Conservation (phyloP, 371 early-diverging fungal genomes). For the Lichtheimia ornata region DNA sequence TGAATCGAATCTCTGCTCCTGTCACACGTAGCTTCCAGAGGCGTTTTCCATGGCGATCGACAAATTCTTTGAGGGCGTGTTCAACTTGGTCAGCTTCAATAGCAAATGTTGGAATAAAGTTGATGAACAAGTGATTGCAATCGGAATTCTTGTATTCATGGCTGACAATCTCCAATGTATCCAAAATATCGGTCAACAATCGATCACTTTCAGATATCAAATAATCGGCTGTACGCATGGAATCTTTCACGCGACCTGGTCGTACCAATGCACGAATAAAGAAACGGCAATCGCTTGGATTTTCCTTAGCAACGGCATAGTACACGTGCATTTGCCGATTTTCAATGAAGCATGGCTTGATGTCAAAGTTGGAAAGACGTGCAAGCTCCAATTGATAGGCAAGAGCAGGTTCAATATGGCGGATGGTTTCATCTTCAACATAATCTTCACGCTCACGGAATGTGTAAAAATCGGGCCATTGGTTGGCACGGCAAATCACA, state of each 20-base stretch:
- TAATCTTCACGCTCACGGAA: slow-evolving; percentile 90
- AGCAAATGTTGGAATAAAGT: slow-evolving; percentile 95
- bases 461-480: slow-evolving; percentile 92
- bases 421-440: slow-evolving; percentile 90
- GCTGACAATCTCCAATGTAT: slow-evolving; percentile 90
- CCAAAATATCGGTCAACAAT: slow-evolving; percentile 89
- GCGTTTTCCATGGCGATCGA: slow-evolving; percentile 92
- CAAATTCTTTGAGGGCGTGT: slow-evolving; percentile 82
- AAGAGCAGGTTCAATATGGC: slow-evolving; percentile 97
- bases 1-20: slow-evolving; percentile 93
- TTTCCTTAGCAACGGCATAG: slow-evolving; percentile 93
- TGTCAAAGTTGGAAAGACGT: slow-evolving; percentile 92
- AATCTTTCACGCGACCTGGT: slow-evolving; percentile 80
- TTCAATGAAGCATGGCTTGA: slow-evolving; percentile 91
- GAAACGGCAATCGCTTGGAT: slow-evolving; percentile 92
- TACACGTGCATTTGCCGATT: slow-evolving; percentile 95
- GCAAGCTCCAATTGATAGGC: slow-evolving; percentile 96
- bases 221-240: slow-evolving; percentile 88
- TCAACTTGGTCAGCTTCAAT: slow-evolving; percentile 86
- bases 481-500: slow-evolving; percentile 79
- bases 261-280: slow-evolving; percentile 96
- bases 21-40: slow-evolving; percentile 95
- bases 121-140: slow-evolving; percentile 97
- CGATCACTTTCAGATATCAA: slow-evolving; percentile 93
- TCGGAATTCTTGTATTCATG: slow-evolving; percentile 91